Evolutionary conservation across 176 grass and related monocot species (phyloP).

Genomic region (Zoysia pacifica): DNA sequence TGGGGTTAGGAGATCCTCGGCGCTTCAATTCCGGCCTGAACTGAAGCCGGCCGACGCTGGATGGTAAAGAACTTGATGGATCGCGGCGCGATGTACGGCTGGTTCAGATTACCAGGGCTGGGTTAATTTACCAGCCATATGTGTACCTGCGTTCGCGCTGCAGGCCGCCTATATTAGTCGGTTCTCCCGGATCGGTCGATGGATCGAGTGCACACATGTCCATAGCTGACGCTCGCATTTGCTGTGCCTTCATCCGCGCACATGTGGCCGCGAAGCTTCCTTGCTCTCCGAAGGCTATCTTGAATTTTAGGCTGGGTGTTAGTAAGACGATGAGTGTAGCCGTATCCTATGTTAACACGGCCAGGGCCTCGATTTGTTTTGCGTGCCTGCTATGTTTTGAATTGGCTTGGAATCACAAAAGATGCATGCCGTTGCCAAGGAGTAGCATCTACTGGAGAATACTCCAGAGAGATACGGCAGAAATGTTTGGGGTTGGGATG

Average conservation of each 20-base stretch:
- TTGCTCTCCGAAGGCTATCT: neutral
- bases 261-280: slow-evolving; percentile 42
- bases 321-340: neutral
- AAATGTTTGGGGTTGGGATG: neutral
- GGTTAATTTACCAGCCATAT: neutral
- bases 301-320: neutral
- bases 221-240: slow-evolving; percentile 35
- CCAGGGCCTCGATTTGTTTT: neutral
- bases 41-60: neutral
- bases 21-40: neutral
- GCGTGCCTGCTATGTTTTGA: slow-evolving; percentile 10
- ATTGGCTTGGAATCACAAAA: neutral
- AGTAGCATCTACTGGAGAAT: neutral
- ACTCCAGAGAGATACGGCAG: no score
- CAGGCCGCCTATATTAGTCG: slow-evolving; percentile 25
- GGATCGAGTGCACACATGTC: slow-evolving; percentile 7
- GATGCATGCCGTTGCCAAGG: neutral
- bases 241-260: slow-evolving; percentile 9
- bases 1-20: slow-evolving; percentile 1
- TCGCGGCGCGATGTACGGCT: neutral
- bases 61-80: neutral
- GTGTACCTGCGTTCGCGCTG: neutral
- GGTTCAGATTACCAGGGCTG: slow-evolving; percentile 8
- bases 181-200: neutral
- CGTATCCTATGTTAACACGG: neutral